Base-by-base conservation (phyloP, 2,329 filamentous ascomycete genomes). In the Cadophora sp. region DNA sequence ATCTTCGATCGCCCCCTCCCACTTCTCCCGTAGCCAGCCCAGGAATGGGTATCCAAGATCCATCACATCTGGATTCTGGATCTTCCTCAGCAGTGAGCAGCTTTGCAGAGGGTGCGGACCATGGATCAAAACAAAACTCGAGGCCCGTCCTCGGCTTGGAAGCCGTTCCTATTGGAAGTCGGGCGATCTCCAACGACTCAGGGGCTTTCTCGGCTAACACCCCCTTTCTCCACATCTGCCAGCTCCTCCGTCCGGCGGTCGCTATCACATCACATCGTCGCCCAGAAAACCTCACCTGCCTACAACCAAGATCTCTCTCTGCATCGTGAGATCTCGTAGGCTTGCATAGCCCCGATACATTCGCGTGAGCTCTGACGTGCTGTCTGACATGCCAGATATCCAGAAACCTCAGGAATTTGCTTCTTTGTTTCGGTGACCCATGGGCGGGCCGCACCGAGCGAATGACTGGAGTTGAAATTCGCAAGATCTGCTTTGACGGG, bases 111-210 rank as follows among this genome's bases (percentile, higher is more conserved):
- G 18, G 18, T 56, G 8, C 53, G 30, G 33, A 56, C 30, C 18
- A 20, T 56, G 53, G 27, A 56, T 4, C 27, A 39, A 39, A 24
- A 43, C 20, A 58, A 7, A 43, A 8, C 33, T 43, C 22, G n/a
- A 39, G 53, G 20, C 22, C 33, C 36, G 55, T 41, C 55, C 50
- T 33, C 50, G 4, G 11, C 36, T 58, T 58, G 36, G 36, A 36
- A 58, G 3, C n/a, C 6, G 33, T 58, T 58, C 55, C 55, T 58
- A 43, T 58, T 58, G 55, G 55, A 58, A 24, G 36, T 20, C 20
- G n/a, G 36, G 33, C 55, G 55, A 41, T 58, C 55, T 58, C 55
- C 55, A 58, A 43, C 55, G 55, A 58, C 36, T 58, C 55, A 58
- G 5, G 27, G 33, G 53, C n/a, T 58, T 30, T 60, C 58, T 56